Conservation (phyloP, 2,329 filamentous ascomycete genomes). For the Stemphylium lycopersici region DNA sequence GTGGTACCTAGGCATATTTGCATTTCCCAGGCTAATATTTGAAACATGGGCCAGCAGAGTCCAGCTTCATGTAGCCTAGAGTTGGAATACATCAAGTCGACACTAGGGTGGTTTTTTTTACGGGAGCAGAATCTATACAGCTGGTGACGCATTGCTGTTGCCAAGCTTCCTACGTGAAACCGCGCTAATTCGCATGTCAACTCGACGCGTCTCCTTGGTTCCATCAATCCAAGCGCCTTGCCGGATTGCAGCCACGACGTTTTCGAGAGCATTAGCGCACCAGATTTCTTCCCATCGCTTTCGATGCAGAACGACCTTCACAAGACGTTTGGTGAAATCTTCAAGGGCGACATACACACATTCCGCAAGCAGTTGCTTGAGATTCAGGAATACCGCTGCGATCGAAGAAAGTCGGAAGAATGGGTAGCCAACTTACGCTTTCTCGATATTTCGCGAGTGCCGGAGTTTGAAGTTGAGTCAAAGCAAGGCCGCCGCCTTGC, state of each 20-base stretch:
- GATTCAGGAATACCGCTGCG: slow-evolving; percentile 9
- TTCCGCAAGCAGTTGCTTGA: slow-evolving; percentile 23
- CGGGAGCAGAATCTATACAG: too few species aligned
- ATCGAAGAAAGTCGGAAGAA: slow-evolving; percentile 15
- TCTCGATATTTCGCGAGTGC: slow-evolving; percentile 21
- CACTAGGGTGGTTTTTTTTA: too few species aligned
- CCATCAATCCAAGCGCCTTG: too few species aligned
- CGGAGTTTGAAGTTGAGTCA: not conserved
- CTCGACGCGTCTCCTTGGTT: not conserved
- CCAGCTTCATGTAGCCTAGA: too few species aligned
- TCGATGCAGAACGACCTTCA: slow-evolving; percentile 23
- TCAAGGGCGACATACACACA: slow-evolving; percentile 12
- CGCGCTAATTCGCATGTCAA: not conserved
- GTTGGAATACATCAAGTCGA: too few species aligned
- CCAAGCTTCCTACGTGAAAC: not conserved
- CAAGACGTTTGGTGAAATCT: slow-evolving; percentile 25
- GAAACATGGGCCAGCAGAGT: too few species aligned
- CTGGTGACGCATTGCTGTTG: not conserved
- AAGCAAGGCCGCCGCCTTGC: not conserved
- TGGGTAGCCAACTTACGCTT: slow-evolving; percentile 20
- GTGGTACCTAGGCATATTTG: too few species aligned
- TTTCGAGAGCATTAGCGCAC: too few species aligned
- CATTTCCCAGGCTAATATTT: too few species aligned
- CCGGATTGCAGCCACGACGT: too few species aligned
- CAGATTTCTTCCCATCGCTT: not conserved